Percentiles rank a stretch among this genome's conserved stretches.
Conservation (phyloP, 2,329 filamentous ascomycete species). For the Calonectria naviculata region DNA sequence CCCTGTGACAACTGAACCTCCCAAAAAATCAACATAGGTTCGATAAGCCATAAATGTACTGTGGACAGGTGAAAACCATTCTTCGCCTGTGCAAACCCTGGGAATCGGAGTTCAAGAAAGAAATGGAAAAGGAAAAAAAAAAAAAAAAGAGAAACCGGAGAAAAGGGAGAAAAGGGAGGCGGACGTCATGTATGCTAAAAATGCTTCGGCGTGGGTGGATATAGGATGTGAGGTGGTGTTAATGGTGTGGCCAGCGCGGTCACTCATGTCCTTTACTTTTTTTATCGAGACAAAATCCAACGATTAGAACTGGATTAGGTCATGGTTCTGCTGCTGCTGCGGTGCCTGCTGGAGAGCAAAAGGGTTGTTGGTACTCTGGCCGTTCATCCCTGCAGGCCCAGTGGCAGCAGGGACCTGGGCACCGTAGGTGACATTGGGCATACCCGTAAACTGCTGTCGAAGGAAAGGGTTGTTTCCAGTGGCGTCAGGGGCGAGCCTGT, state of each 20-base stretch:
- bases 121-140: slow-evolving; percentile 25
- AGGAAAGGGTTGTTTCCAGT: slow-evolving; percentile 93
- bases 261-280: slow-evolving; percentile 1
- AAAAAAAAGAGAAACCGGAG: slow-evolving; percentile 28
- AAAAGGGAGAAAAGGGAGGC: slow-evolving; percentile 18
- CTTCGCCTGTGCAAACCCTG: slow-evolving; percentile 42
- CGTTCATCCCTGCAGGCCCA: slow-evolving; percentile 66
- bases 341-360: slow-evolving; percentile 65
- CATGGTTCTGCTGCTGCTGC: slow-evolving; percentile 62
- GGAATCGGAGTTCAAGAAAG: slow-evolving; percentile 35
- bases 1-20: slow-evolving; percentile 38
- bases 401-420: slow-evolving; percentile 64
- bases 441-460: slow-evolving; percentile 83
- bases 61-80: slow-evolving; percentile 42
- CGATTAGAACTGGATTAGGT: slow-evolving; percentile 72
- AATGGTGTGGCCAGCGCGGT: neutral
- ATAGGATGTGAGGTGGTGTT: neutral
- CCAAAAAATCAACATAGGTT: slow-evolving; percentile 35
- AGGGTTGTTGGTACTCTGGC: slow-evolving; percentile 65
- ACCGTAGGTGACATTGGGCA: slow-evolving; percentile 70
- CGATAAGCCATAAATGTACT: slow-evolving; percentile 39
- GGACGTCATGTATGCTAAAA: slow-evolving; percentile 8
- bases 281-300: slow-evolving; percentile 9
- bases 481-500: slow-evolving; percentile 75
- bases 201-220: slow-evolving; percentile 4